phyloP scores from a whole-genome alignment of 805 yeast species.

The Kazachstania africana region DNA sequence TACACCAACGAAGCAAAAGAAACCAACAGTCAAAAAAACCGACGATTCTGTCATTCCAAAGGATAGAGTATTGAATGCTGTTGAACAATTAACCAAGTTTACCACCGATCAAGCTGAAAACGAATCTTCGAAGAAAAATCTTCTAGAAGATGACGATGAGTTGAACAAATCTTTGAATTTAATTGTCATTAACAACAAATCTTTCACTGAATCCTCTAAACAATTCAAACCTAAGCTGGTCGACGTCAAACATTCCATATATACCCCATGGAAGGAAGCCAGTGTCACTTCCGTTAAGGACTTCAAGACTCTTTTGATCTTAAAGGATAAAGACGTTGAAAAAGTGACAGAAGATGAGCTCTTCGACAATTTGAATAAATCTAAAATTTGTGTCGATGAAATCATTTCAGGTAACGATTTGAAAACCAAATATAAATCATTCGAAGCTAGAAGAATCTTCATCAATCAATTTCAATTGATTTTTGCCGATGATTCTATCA shows the following conservation, averaged over 20 bases:
- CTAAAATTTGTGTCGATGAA: slow-evolving; percentile 26
- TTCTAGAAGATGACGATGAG: slow-evolving; percentile 49
- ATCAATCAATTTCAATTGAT: slow-evolving; percentile 59
- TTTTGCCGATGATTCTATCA: slow-evolving; percentile 71
- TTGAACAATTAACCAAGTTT: slow-evolving; percentile 41
- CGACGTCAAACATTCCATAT: slow-evolving; percentile 27
- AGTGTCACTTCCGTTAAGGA: slow-evolving; percentile 23
- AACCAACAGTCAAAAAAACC: slow-evolving; percentile 5
- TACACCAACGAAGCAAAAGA: slow-evolving; percentile 4
- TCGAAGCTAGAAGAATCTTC: slow-evolving; percentile 74
- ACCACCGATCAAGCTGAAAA: slow-evolving; percentile 14
- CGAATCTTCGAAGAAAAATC: slow-evolving; percentile 15
- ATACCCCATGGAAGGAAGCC: slow-evolving; percentile 20
- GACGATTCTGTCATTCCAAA: slow-evolving; percentile 16
- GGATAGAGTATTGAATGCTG: slow-evolving; percentile 36
- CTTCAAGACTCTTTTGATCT: slow-evolving; percentile 28
- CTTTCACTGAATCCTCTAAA: slow-evolving; percentile 40
- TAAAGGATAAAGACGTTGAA: slow-evolving; percentile 30
- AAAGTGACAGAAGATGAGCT: slow-evolving; percentile 35
- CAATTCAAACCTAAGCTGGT: slow-evolving; percentile 46
- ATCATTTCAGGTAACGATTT: slow-evolving; percentile 65
- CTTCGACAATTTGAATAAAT: slow-evolving; percentile 53
- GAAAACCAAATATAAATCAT: slow-evolving; percentile 79
- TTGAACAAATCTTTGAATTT: slow-evolving; percentile 38
- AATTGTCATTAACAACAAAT: slow-evolving; percentile 54